Percentiles rank a stretch among this genome's conserved stretches.
Conservation (phyloP, 2,329 filamentous ascomycete species). For the Colletotrichum lini region DNA sequence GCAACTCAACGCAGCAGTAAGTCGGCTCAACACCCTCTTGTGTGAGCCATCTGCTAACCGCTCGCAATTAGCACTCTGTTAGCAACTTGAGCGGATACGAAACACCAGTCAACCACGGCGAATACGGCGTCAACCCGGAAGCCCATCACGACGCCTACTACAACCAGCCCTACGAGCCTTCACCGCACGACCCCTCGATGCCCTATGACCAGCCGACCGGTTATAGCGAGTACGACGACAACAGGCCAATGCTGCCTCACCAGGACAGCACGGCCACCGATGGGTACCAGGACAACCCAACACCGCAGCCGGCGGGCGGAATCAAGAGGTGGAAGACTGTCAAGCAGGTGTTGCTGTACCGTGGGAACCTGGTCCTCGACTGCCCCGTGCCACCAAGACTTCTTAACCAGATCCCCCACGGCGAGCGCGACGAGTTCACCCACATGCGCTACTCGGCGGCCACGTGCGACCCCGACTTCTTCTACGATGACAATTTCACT, state of each 20-base stretch:
- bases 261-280: conserved; percentile 66
- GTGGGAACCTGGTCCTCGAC: conserved; percentile 96
- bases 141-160: conserved; percentile 91
- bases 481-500: conserved; percentile 91
- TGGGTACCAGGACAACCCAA: conserved; percentile 61
- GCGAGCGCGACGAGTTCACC: conserved; percentile 91
- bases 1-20: conserved; percentile 86
- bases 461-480: conserved; percentile 92
- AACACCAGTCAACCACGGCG: conserved; percentile 66
- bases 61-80: conserved; percentile 63
- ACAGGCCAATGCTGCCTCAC: conserved; percentile 81
- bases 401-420: conserved; percentile 89
- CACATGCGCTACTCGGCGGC: conserved; percentile 96
- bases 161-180: conserved; percentile 84
- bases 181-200: conserved; percentile 69
- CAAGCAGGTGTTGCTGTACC: conserved; percentile 97
- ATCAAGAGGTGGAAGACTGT: conserved; percentile 98
- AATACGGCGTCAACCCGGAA: conserved; percentile 85
- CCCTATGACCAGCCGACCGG: conserved; percentile 58
- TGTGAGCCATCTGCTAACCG: conserved; percentile 2
- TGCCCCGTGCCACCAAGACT: conserved; percentile 93
- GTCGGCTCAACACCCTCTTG: conserved; percentile 52
- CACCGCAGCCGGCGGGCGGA: conserved; percentile 64
- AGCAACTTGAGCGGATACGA: conserved; percentile 60
- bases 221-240: conserved; percentile 74